Evolutionary conservation across 371 early-diverging fungal species (phyloP).

Genomic region (Smittium mucronatum): DNA sequence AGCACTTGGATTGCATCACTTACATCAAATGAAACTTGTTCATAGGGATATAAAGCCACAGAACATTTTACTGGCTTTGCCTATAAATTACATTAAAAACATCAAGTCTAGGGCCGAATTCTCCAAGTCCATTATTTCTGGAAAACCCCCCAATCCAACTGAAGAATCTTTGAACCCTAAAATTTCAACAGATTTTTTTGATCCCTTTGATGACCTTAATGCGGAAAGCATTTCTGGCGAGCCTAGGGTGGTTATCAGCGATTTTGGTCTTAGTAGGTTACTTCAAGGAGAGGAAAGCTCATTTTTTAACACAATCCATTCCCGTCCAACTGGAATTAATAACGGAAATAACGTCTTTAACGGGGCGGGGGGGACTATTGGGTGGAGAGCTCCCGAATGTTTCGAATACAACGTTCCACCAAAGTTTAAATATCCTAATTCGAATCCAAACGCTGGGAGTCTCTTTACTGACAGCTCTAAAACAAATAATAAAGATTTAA

Average conservation of each 20-base stretch:
- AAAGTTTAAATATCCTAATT: background rate
- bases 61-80: constrained; percentile 71
- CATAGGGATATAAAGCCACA: constrained; percentile 93
- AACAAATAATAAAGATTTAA: too few relatives aligned
- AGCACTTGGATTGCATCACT: constrained; percentile 65
- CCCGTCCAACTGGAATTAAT: constrained; percentile 7
- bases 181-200: background rate
- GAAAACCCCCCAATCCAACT: background rate
- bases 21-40: constrained; percentile 87
- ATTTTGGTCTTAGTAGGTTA: constrained; percentile 94
- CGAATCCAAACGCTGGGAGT: too few relatives aligned
- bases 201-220: constrained; percentile 20
- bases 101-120: constrained; percentile 4
- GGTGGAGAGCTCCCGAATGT: constrained; percentile 94
- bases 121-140: background rate
- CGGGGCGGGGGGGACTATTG: constrained; percentile 68
- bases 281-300: constrained; percentile 86
- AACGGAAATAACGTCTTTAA: background rate
- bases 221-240: constrained; percentile 17
- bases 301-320: constrained; percentile 69
- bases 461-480: too few relatives aligned
- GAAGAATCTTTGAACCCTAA: background rate
- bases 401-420: constrained; percentile 16
- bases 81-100: constrained; percentile 29
- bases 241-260: constrained; percentile 78